These are phyloP conservation scores for Macrophomina tecta DNA, from an alignment of 2,329 filamentous ascomycete genomes.

Conservation along the genomic window DNA sequence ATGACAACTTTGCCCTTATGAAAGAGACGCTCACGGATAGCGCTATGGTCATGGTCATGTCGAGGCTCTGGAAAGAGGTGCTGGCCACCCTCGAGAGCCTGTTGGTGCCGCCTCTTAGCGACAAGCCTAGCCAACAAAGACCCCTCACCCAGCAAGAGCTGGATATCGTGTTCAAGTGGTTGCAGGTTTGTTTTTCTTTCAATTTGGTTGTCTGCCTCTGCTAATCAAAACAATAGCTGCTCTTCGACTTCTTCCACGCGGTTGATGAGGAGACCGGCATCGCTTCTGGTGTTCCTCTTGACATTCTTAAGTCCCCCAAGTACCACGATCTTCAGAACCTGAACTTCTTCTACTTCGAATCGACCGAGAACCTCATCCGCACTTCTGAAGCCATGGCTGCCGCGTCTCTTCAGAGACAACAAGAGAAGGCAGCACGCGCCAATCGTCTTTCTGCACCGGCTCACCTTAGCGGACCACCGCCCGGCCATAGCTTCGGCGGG, in stretches of 20 bases:
- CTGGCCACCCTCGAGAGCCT: conserved; percentile 88
- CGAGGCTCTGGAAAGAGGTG: conserved; percentile 96
- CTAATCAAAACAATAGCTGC: conserved; percentile 53
- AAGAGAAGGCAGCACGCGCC: conserved; percentile 59
- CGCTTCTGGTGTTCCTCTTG: conserved; percentile 84
- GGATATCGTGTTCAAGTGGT: conserved; percentile 94
- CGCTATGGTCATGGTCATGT: conserved; percentile 99
- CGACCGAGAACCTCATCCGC: conserved; percentile 86
- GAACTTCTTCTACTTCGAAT: conserved; percentile 98
- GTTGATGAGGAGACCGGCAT: conserved; percentile 83
- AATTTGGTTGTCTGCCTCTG: background rate
- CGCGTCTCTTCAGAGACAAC: conserved; percentile 78
- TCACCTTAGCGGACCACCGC: conserved; percentile 45
- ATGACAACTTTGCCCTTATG: conserved; percentile 99
- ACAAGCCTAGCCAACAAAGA: conserved; percentile 87
- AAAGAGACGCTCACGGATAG: conserved; percentile 92
- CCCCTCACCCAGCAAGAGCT: conserved; percentile 85
- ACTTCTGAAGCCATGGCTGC: conserved; percentile 97
- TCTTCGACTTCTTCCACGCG: conserved; percentile 95
- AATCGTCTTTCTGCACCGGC: conserved; percentile 75
- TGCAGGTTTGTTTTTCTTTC: conserved; percentile 57
- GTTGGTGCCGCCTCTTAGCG: conserved; percentile 89
- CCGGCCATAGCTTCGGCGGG: conserved; percentile 57
- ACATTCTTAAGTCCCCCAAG: conserved; percentile 94
- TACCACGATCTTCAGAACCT: conserved; percentile 96